Evolutionary conservation across 192 early-diverging fungal genomes (phyloP), one percentile per base, ranked within the genome.

Genomic region (Coemansia sp.): DNA sequence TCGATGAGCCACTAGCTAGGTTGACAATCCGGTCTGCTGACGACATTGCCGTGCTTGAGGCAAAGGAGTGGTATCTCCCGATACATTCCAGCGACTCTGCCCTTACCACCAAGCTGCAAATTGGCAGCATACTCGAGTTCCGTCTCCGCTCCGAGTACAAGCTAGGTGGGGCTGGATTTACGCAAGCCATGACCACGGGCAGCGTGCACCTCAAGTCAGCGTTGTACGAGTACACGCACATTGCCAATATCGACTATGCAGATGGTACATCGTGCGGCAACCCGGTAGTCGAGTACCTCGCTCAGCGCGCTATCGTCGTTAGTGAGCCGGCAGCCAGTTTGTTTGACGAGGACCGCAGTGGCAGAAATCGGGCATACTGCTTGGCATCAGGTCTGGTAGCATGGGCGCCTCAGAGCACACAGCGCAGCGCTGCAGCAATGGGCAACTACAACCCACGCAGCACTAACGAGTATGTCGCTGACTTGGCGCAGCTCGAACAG

Each of bases 381-480:
- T 36, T 77, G 1, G 44, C 66, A 9, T 39, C 57, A 10, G 23
- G 50, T 19, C 69, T 71, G 1, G 1, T 21, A 4, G 45, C 37
- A 0, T 19, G 37, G 17, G 70, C 58, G 15, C 66, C 69, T 2
- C 38, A 75, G 11, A 88, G 87, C 78, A 95, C 95, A 72, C 81
- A 87, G 38, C 86, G 87, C 51, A 95, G 95, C 82, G 92, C 94
- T n/a, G 78, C 78, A 51, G 88, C 88, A 1, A 92, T 93, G 10
- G 91, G 90, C 63, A 94, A 94, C 69, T 84, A 89, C 82, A 97
- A 94, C 75, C 95, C 95, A 41, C 96, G 95, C 77, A 94, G 93
- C 84, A 91, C 93, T 76, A 96, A 94, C 85, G 87, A 87, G 55
- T 95, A 93, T 87, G 92, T 96, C 77, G 88, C 93, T 63, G 91